Evolutionary conservation across 805 yeast genomes (phyloP), one percentile per base, ranked within the genome.

Genomic region (Sugiyamaella mastotermitis): DNA sequence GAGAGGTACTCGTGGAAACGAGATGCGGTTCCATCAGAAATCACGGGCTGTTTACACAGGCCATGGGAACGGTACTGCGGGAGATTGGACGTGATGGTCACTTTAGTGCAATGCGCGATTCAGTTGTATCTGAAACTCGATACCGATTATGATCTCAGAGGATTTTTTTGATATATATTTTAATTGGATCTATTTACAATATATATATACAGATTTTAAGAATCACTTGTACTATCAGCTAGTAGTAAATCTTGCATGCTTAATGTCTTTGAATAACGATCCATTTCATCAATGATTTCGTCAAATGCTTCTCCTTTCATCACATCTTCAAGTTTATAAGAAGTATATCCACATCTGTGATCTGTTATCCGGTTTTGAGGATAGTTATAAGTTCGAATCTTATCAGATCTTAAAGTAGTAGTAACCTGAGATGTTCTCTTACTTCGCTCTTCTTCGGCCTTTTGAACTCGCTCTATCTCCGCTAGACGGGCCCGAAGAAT

Each of bases 291-390:
- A 2, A 80, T 68, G 1, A 80, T 55, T 25, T 68, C 74, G 39
- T 77, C 80, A 22, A 80, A 55, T 43, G 65, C 65, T 31, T 67
- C 70, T 1, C 92, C 92, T 11, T 64, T 62, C 72, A 82, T 61
- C 24, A 80, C 71, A 2, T 79, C 81, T 6, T 68, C 76, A 11
- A 92, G 63, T 51, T 87, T 94, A 52, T 84, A 81, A n/a, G 82
- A 49, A 0, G 88, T 76, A 50, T 62, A 76, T 2, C 88, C 87
- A 55, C 95, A 86, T 35, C 98, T 67, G 54, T 92, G 98, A 53
- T 92, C 98, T 0, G 97, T 88, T 34, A 92, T 74, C 49, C 98
- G 70, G 56, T 87, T 87, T 53, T 92, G 97, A 6, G 94, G 87
- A 50, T 72, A 90, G 53, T 92, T 92, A 58, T 92, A 92, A 0